These are phyloP conservation scores for Verticillium tricorpus DNA, from an alignment of 2,329 filamentous ascomycete species.

Conservation along the genomic window DNA sequence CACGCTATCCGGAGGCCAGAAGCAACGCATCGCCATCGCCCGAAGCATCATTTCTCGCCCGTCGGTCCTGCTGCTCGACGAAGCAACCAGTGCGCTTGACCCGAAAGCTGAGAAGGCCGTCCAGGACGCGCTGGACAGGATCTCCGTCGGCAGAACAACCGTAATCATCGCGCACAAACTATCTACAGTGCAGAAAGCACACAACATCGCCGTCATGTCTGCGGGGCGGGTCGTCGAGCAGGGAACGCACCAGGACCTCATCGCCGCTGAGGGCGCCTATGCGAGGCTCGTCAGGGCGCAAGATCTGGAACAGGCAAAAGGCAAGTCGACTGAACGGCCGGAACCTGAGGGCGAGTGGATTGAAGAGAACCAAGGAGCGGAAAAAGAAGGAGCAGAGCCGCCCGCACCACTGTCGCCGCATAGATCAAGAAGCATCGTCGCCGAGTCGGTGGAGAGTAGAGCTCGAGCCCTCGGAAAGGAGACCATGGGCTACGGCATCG, in stretches of 20 bases:
- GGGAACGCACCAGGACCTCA: slow-evolving; percentile 51
- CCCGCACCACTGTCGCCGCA: no score
- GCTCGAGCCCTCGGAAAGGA: no score
- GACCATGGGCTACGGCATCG: no score
- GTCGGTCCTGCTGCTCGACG: slow-evolving; percentile 54
- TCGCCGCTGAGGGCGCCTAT: slow-evolving; percentile 17
- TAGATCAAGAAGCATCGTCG: no score
- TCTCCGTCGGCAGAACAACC: slow-evolving; percentile 50
- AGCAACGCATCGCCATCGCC: slow-evolving; percentile 56
- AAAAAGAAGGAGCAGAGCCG: no score
- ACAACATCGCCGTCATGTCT: slow-evolving; percentile 54
- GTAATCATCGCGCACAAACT: slow-evolving; percentile 54
- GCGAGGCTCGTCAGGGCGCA: not conserved
- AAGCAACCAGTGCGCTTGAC: slow-evolving; percentile 58
- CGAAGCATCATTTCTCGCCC: slow-evolving; percentile 53
- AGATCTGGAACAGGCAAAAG: not conserved
- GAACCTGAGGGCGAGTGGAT: not conserved
- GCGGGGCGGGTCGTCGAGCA: slow-evolving; percentile 50
- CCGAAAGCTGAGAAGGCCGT: slow-evolving; percentile 50
- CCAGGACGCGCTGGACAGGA: slow-evolving; percentile 40
- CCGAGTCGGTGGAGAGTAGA: no score
- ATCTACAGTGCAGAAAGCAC: slow-evolving; percentile 48
- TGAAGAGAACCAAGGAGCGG: no score
- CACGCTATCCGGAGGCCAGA: slow-evolving; percentile 62
- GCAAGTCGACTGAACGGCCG: not conserved